These are phyloP conservation scores for Moricandia arvensis DNA, from an alignment of 345 rosid species.

Conservation along the genomic window DNA sequence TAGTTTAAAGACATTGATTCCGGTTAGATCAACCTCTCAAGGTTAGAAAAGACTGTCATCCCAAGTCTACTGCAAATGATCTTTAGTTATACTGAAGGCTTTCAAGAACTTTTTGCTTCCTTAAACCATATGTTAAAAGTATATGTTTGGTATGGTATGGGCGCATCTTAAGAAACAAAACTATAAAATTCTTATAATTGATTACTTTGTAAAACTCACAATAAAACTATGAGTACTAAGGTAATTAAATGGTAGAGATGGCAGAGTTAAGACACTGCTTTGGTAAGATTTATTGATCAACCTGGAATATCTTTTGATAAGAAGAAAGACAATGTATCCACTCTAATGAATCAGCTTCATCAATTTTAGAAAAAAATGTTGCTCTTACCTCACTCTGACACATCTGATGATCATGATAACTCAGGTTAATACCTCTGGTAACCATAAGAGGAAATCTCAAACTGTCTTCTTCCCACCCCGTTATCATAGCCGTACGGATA, in stretches of 20 bases:
- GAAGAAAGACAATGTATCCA: not conserved
- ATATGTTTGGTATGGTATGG: not conserved
- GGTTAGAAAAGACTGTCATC: not conserved
- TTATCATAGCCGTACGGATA: slow-evolving; percentile 49
- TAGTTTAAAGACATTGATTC: not conserved
- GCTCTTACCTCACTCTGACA: slow-evolving; percentile 1
- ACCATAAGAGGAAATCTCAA: slow-evolving; percentile 28
- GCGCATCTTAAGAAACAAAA: not conserved
- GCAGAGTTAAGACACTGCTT: not conserved
- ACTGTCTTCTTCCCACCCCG: slow-evolving; percentile 8
- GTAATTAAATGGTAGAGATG: not conserved
- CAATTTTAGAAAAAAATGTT: slow-evolving; percentile 3
- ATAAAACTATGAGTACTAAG: not conserved
- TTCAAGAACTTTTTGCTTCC: not conserved
- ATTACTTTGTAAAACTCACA: not conserved
- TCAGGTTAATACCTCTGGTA: slow-evolving; percentile 21
- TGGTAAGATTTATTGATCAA: not conserved
- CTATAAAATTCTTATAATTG: not conserved
- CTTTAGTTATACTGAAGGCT: not conserved
- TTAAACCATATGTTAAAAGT: not conserved
- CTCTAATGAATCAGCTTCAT: slow-evolving; percentile 6
- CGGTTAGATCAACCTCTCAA: not conserved
- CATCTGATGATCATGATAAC: not conserved
- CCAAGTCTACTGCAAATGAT: not conserved
- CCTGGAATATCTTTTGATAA: too few relatives aligned